Evolutionary conservation across 192 early-diverging fungal genomes (phyloP).

Genomic region (Linnemannia zychae): DNA sequence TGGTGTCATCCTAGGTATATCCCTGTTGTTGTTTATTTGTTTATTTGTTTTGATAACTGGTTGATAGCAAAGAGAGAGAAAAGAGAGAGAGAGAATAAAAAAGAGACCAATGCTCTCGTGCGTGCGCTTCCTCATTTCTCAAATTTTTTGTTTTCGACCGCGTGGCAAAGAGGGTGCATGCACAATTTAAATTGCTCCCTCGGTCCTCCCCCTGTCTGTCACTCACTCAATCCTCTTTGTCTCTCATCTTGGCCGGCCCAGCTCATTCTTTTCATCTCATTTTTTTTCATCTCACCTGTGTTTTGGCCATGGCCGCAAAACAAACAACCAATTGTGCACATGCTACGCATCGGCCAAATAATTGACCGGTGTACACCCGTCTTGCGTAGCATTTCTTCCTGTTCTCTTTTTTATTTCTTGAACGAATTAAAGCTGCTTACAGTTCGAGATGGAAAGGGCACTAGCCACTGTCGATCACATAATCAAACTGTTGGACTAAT

Average conservation of each 20-base stretch:
- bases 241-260: background rate
- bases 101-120: background rate
- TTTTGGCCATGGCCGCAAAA: background rate
- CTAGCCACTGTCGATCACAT: background rate
- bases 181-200: background rate
- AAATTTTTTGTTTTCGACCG: background rate
- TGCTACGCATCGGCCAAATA: slow-evolving; percentile 3
- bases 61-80: background rate
- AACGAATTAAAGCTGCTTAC: background rate
- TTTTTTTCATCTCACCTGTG: background rate
- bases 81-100: too few relatives aligned
- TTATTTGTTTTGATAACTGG: background rate
- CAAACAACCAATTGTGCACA: background rate
- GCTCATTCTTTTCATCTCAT: background rate
- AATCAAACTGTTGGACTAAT: background rate
- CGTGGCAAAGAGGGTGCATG: slow-evolving; percentile 3
- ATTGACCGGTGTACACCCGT: background rate
- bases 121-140: background rate
- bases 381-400: background rate
- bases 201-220: background rate
- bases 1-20: too few relatives aligned
- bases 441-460: background rate
- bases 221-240: background rate
- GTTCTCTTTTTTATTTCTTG: background rate
- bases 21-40: background rate